These are phyloP conservation scores for Curvularia lunata DNA, from an alignment of 2,329 filamentous ascomycete species.

Conservation along the genomic window DNA sequence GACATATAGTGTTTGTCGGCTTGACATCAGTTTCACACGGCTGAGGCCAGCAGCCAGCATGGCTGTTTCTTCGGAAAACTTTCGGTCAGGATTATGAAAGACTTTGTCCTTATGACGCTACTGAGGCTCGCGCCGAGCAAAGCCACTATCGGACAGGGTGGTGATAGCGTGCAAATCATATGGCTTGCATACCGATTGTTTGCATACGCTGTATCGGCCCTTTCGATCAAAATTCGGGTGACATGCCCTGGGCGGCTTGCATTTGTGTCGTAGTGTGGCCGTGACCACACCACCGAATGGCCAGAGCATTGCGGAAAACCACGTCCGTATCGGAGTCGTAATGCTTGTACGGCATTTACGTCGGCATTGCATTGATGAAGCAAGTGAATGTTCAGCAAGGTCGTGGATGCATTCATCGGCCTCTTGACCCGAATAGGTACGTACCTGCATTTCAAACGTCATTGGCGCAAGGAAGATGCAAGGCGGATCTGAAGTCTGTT, in stretches of 20 bases:
- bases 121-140: neutral
- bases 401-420: conserved; percentile 4
- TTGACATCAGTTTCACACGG: neutral
- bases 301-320: neutral
- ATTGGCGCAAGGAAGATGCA: neutral
- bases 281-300: neutral
- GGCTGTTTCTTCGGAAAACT: neutral
- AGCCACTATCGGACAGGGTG: conserved; percentile 10
- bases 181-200: conserved; percentile 14
- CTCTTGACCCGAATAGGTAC: conserved; percentile 15
- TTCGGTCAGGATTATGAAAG: neutral
- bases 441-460: conserved; percentile 12
- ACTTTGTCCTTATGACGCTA: conserved; percentile 1
- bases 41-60: neutral
- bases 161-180: conserved; percentile 14
- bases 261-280: conserved; percentile 8
- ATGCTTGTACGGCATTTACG: neutral
- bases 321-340: neutral
- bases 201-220: conserved; percentile 22
- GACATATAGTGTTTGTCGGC: neutral
- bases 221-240: conserved; percentile 8
- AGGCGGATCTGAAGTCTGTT: neutral
- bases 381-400: neutral
- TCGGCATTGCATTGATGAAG: neutral
- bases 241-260: conserved; percentile 10